These are phyloP conservation scores for Thalassiosira mediterranea DNA, from an alignment of 352 stramenopile genomes.

Conservation along the genomic window DNA sequence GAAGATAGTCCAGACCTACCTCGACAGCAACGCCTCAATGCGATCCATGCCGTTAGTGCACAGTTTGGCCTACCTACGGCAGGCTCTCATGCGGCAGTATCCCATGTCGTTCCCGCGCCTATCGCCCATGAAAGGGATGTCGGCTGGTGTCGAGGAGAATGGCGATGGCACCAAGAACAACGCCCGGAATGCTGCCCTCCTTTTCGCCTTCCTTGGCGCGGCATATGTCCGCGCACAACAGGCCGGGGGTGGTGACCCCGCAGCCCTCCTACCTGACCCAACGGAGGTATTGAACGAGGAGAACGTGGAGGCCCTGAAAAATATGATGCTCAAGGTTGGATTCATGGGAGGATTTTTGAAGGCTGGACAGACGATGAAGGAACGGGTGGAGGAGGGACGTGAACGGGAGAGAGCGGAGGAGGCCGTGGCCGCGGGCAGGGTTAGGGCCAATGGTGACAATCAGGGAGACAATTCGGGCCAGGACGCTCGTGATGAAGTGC, in stretches of 20 bases:
- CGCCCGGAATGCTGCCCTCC: slow-evolving; percentile 30
- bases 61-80: slow-evolving; percentile 60
- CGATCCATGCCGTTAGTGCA: slow-evolving; percentile 60
- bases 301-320: slow-evolving; percentile 23
- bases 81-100: slow-evolving; percentile 42
- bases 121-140: too few relatives aligned
- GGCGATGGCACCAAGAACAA: slow-evolving; percentile 26
- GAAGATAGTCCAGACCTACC: slow-evolving; percentile 64
- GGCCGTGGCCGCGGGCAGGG: too few relatives aligned
- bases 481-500: not conserved
- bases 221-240: slow-evolving; percentile 20
- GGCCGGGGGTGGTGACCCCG: not conserved
- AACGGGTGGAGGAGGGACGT: slow-evolving; percentile 11
- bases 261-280: slow-evolving; percentile 1
- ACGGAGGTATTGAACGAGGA: slow-evolving; percentile 35
- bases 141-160: not conserved
- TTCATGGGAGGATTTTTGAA: slow-evolving; percentile 36
- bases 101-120: too few relatives aligned
- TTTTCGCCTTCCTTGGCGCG: slow-evolving; percentile 34
- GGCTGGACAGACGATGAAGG: slow-evolving; percentile 25
- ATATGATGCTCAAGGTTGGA: slow-evolving; percentile 36
- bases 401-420: too few relatives aligned
- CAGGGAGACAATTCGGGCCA: not conserved
- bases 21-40: slow-evolving; percentile 64
- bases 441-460: slow-evolving; percentile 3